Conservation (phyloP, 495 filamentous ascomycete species). For the Lasiosphaeriaceae sp. region DNA sequence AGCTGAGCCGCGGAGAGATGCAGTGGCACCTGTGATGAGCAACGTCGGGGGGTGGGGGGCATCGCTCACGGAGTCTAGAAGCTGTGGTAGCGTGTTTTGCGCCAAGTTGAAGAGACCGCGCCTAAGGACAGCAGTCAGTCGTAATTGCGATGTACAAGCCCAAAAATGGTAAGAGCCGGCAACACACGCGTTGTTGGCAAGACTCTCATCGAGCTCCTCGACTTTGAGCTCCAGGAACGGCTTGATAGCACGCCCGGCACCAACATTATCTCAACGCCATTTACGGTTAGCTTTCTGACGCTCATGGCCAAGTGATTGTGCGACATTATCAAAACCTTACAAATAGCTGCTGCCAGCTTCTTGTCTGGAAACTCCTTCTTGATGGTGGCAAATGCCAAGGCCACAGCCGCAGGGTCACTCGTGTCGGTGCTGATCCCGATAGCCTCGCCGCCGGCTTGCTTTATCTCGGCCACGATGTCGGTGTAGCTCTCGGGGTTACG, state of each 20-base stretch:
- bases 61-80: conserved; percentile 52
- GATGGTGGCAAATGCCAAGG: conserved; percentile 65
- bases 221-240: conserved; percentile 73
- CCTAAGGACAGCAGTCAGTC: conserved; percentile 37
- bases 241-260: conserved; percentile 64
- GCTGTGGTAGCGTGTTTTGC: conserved; percentile 65
- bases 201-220: conserved; percentile 58
- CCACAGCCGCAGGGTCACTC: conserved; percentile 57
- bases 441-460: conserved; percentile 63
- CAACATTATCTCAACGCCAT: conserved; percentile 52
- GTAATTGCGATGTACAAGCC: too few relatives aligned
- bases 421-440: conserved; percentile 74
- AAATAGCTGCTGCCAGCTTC: conserved; percentile 72
- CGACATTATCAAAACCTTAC: conserved; percentile 21
- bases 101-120: conserved; percentile 77
- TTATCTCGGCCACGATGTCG: conserved; percentile 70
- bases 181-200: conserved; percentile 61
- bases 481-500: conserved; percentile 65
- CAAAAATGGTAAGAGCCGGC: conserved; percentile 25
- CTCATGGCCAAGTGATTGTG: neutral
- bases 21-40: conserved; percentile 87
- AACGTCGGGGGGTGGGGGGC: conserved; percentile 65
- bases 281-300: neutral
- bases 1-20: conserved; percentile 69
- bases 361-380: conserved; percentile 49